These are phyloP conservation scores for Annulohypoxylon bovei DNA, from an alignment of 495 filamentous ascomycete genomes.

Conservation along the genomic window DNA sequence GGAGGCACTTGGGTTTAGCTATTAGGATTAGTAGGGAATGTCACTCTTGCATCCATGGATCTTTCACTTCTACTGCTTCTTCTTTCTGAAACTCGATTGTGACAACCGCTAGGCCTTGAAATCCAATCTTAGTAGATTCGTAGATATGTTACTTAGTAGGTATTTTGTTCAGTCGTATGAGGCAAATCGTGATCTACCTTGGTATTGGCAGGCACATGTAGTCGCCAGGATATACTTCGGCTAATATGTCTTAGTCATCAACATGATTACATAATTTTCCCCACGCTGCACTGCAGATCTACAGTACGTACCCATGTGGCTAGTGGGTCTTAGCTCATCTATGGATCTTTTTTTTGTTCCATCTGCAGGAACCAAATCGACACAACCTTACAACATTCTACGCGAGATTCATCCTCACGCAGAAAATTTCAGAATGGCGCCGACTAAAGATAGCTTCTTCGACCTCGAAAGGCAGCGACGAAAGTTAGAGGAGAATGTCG, in stretches of 20 bases:
- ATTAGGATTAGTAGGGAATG: no score
- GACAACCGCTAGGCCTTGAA: no score
- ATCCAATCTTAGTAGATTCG: no score
- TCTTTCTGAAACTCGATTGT: no score
- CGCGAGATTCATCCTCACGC: background rate
- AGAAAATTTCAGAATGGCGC: conserved; percentile 24
- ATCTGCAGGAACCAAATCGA: background rate
- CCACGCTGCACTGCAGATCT: background rate
- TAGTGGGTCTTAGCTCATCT: background rate
- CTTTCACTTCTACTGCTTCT: no score
- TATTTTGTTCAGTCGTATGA: no score
- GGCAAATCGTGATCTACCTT: no score
- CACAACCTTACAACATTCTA: background rate
- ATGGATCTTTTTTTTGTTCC: background rate
- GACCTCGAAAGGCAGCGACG: conserved; percentile 78
- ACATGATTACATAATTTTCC: background rate
- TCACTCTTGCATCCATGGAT: no score
- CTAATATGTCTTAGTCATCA: background rate
- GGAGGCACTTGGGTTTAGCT: no score
- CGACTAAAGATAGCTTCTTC: conserved; percentile 56
- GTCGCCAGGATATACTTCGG: background rate
- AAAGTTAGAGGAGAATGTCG: conserved; percentile 78
- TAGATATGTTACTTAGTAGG: no score
- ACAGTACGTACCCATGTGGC: background rate
- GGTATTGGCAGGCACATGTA: background rate